Conservation (phyloP, 192 early-diverging fungal genomes). For the Backusella tarrabulga region DNA sequence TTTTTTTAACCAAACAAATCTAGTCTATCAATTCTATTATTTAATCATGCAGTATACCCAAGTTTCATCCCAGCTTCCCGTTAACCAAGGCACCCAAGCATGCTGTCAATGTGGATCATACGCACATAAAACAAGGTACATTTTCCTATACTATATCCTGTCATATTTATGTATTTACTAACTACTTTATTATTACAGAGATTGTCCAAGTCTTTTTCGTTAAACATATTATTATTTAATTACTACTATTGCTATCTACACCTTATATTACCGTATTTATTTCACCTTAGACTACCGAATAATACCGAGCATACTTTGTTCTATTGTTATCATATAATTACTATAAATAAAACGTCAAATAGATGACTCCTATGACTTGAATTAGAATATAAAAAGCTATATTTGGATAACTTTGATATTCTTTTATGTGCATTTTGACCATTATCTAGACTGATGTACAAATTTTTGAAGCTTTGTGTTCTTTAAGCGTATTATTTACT, state of each 20-base stretch:
- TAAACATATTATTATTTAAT: neutral
- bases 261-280: neutral
- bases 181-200: neutral
- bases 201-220: neutral
- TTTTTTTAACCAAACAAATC: neutral
- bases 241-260: neutral
- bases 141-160: neutral
- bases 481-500: neutral
- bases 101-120: slow-evolving; percentile 10
- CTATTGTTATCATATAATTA: neutral
- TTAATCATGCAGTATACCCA: neutral
- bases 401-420: neutral
- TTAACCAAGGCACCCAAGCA: neutral
- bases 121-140: slow-evolving; percentile 8
- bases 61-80: neutral
- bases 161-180: neutral
- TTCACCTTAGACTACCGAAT: neutral
- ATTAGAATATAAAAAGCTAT: neutral
- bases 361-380: neutral
- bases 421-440: neutral
- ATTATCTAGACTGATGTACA: neutral
- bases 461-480: neutral
- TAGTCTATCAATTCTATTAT: neutral
- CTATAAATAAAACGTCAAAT: slow-evolving; percentile 15
- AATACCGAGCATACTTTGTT: neutral